Base-by-base conservation (phyloP, 192 early-diverging fungal species). In the Geosiphon pyriformis region DNA sequence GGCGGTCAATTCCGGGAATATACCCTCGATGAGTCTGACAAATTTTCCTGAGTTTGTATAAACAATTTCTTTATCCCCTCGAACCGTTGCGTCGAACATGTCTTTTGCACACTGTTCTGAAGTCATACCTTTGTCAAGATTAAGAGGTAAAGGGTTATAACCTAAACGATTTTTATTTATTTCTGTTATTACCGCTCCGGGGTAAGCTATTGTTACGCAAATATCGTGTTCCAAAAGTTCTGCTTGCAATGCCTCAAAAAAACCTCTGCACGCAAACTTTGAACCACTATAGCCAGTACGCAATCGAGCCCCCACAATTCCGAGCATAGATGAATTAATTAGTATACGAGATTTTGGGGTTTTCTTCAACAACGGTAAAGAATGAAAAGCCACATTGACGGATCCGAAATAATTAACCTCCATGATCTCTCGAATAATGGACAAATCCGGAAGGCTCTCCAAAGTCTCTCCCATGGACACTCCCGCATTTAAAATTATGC, bases 221-320 rank as follows among this genome's bases (percentile, higher is more conserved):
- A 64, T 52, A 12, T 64, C 48, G 23, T 64, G 11, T 0, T 64
- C 25, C 26, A 25, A 20, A 34, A 64, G 11, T 33, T 64, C 61
- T 8, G 6, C 0, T 33, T 52, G 61, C 31, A 64, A 64, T 31
- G 20, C 37, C 33, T 64, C 61, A 51, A 50, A 64, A 50, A 64
- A 64, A 17, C 61, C 61, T 64, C 31, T 64, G 17, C 48, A 29
- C 32, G 61, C 61, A 51, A 32, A 64, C 51, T 64, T 64, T 2
- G 61, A 64, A 12, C 18, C 61, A 20, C 4, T 0, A 52, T 64
- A 64, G 12, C 61, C 61, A 20, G 49, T 51, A 31, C 61, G n/a
- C 1, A 33, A 20, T 3, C 47, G 61, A 33, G 31, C 18, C n/a
- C 32, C 32, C 0, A 33, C 8, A 33, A 64, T 31, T 22, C 46